phyloP scores from a whole-genome alignment of 2,329 filamentous ascomycete species.

The Juglanconis sp. region DNA sequence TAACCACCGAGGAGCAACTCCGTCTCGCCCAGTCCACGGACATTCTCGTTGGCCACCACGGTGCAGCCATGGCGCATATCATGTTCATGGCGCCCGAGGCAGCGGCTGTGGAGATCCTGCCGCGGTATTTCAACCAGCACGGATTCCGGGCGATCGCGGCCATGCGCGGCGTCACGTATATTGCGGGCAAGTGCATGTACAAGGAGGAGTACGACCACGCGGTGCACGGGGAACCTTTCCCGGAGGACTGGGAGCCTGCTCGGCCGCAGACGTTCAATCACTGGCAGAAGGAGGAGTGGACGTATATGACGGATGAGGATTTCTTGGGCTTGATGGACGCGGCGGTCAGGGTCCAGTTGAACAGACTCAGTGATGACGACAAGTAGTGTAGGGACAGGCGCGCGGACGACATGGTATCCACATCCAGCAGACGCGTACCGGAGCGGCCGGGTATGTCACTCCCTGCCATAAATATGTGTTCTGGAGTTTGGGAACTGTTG shows the following conservation, averaged over 20 bases:
- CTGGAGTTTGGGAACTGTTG: too few species aligned
- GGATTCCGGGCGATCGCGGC: slow-evolving; percentile 1
- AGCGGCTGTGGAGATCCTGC: not conserved
- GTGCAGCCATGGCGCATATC: not conserved
- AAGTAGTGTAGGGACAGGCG: too few species aligned
- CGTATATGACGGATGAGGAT: not conserved
- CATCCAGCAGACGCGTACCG: too few species aligned
- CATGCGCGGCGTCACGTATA: not conserved
- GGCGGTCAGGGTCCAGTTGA: not conserved
- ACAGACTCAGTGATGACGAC: not conserved
- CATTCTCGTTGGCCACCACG: not conserved
- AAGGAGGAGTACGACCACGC: not conserved
- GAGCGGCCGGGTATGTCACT: too few species aligned
- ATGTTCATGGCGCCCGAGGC: not conserved
- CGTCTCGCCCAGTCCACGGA: not conserved
- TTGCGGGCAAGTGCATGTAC: not conserved
- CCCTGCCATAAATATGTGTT: too few species aligned
- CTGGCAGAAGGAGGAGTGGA: not conserved
- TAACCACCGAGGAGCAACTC: not conserved
- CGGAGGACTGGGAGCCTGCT: not conserved
- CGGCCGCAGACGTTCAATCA: not conserved
- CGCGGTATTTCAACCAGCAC: slow-evolving; percentile 1
- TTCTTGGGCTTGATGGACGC: slow-evolving; percentile 2
- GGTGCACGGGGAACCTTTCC: not conserved
- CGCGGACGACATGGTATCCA: too few species aligned